Percentiles rank a stretch among this genome's conserved stretches.
These are phyloP conservation scores for Fusarium gaditjirri DNA, from an alignment of 2,329 filamentous ascomycete genomes.

Conservation along the genomic window DNA sequence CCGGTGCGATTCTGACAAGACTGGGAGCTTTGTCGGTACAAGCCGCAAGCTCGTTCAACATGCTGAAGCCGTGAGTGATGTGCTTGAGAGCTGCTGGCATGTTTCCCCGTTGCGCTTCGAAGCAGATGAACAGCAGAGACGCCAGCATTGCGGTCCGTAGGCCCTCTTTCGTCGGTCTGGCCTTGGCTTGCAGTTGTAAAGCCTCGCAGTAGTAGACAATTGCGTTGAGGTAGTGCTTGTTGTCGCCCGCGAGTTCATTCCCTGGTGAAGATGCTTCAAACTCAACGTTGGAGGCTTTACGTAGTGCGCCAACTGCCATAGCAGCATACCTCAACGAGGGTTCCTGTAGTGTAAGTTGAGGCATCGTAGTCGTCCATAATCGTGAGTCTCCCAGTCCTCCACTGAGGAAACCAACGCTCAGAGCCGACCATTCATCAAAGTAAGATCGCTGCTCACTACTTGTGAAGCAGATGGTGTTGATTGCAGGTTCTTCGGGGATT, in stretches of 20 bases:
- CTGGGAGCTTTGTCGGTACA: constrained; percentile 50
- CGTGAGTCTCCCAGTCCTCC: constrained; percentile 49
- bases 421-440: constrained; percentile 52
- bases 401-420: constrained; percentile 51
- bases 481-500: constrained; percentile 47
- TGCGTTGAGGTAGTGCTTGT: constrained; percentile 54
- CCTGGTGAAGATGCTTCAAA: constrained; percentile 29
- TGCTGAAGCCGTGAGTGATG: constrained; percentile 53
- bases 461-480: constrained; percentile 51
- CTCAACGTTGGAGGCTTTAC: constrained; percentile 47
- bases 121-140: constrained; percentile 55
- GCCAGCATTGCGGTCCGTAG: constrained; percentile 53
- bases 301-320: constrained; percentile 55
- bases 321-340: constrained; percentile 52
- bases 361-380: constrained; percentile 55
- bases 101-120: constrained; percentile 54
- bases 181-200: constrained; percentile 53
- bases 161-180: constrained; percentile 50
- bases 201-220: constrained; percentile 55
- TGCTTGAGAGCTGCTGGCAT: constrained; percentile 54
- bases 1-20: constrained; percentile 52
- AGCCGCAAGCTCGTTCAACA: constrained; percentile 53
- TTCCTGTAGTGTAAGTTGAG: constrained; percentile 53
- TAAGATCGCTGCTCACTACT: constrained; percentile 50
- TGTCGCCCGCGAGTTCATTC: constrained; percentile 40